Percentiles rank a stretch among this genome's conserved stretches.
Evolutionary conservation across 2,329 filamentous ascomycete species (phyloP).

Genomic region (Coleophoma eucalyptorum): DNA sequence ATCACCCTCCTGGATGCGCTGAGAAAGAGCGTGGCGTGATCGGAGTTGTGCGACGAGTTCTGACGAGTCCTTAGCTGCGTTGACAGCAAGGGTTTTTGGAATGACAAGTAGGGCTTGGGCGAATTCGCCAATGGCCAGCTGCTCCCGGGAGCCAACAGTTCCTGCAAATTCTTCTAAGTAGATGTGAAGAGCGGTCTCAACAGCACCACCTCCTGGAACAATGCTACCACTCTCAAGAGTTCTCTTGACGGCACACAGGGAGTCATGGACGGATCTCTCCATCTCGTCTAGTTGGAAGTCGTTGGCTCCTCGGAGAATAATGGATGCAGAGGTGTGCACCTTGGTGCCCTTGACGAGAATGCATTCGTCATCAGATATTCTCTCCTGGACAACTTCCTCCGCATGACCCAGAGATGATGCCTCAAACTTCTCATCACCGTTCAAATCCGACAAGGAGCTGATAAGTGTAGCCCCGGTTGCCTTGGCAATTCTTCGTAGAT

Average conservation of each 20-base stretch:
- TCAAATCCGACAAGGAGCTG: conserved; percentile 90
- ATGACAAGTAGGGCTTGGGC: conserved; percentile 91
- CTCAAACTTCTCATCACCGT: conserved; percentile 96
- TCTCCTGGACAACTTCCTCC: conserved; percentile 96
- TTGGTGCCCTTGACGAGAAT: conserved; percentile 97
- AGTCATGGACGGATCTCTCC: conserved; percentile 98
- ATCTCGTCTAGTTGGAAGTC: conserved; percentile 98
- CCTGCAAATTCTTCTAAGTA: conserved; percentile 98
- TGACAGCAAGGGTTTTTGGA: conserved; percentile 93
- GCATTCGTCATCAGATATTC: conserved; percentile 98
- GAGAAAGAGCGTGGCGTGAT: conserved; percentile 88
- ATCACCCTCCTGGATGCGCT: conserved; percentile 85
- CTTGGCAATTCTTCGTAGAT: conserved; percentile 90
- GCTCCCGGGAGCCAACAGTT: conserved; percentile 93
- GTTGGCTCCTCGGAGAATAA: conserved; percentile 92
- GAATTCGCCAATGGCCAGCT: conserved; percentile 96
- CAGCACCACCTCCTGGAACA: conserved; percentile 91
- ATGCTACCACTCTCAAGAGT: conserved; percentile 96
- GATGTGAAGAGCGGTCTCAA: conserved; percentile 98
- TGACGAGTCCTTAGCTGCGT: conserved; percentile 93
- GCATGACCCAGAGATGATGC: conserved; percentile 83
- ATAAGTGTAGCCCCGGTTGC: conserved; percentile 92
- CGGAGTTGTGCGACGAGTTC: conserved; percentile 95
- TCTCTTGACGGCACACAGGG: conserved; percentile 92
- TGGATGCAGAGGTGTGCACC: conserved; percentile 87